A percentile compares a stretch with the other conserved stretches of the same genome.
phyloP scores from a whole-genome alignment of 352 stramenopile species.

The Pythium aphanidermatum region DNA sequence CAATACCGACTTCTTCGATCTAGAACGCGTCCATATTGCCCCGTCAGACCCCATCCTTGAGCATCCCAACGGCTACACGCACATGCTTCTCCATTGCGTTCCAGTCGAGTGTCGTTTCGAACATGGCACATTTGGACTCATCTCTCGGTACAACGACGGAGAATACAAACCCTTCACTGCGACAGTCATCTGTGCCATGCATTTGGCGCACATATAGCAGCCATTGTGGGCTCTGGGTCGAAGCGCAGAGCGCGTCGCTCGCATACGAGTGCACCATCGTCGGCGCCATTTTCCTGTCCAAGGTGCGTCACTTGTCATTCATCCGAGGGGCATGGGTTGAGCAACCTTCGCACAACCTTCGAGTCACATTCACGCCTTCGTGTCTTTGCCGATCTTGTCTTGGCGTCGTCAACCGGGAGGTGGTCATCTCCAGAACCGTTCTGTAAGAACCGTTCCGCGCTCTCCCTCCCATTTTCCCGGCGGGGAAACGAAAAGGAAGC shows the following conservation, averaged over 20 bases:
- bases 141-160: constrained; percentile 22
- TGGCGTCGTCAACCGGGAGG: no score
- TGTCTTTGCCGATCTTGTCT: constrained; percentile 13
- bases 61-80: neutral
- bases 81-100: constrained; percentile 33
- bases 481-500: neutral
- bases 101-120: constrained; percentile 27
- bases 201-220: constrained; percentile 36
- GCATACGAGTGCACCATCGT: constrained; percentile 29
- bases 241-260: constrained; percentile 5
- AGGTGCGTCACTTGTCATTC: constrained; percentile 1
- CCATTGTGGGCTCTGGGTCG: constrained; percentile 16
- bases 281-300: neutral
- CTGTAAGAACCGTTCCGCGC: no score
- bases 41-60: neutral
- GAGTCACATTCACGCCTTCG: constrained; percentile 2
- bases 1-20: constrained; percentile 54
- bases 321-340: neutral
- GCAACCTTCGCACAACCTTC: constrained; percentile 15
- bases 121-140: constrained; percentile 15
- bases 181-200: neutral
- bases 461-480: no score
- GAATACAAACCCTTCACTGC: constrained; percentile 20
- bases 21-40: no score
- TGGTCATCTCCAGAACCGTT: no score